Percentiles rank a stretch among this genome's conserved stretches.
Evolutionary conservation across 768 basidiomycete species (phyloP).

Genomic region (Amanita subjunquillea): DNA sequence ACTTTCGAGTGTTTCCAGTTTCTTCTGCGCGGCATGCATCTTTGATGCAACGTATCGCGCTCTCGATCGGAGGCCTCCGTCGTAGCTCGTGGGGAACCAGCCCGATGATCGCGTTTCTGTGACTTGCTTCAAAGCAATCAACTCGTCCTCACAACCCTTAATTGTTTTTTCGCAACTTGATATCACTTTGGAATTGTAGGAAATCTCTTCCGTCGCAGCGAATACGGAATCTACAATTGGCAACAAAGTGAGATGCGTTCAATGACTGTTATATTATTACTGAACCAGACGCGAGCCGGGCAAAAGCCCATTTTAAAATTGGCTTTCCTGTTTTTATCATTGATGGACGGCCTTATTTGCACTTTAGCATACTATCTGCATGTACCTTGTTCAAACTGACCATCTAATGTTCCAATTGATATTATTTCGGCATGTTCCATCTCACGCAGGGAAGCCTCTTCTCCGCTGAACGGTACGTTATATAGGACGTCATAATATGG

Average conservation of each 20-base stretch:
- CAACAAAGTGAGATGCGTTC: not conserved
- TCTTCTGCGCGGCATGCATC: slow-evolving; percentile 60
- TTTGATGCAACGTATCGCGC: slow-evolving; percentile 62
- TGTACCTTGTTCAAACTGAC: slow-evolving; percentile 21
- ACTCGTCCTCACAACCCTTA: slow-evolving; percentile 66
- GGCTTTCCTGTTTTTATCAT: slow-evolving; percentile 86
- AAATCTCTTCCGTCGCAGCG: slow-evolving; percentile 72
- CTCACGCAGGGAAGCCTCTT: slow-evolving; percentile 66
- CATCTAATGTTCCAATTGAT: slow-evolving; percentile 65
- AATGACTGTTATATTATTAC: slow-evolving; percentile 1
- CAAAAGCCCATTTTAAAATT: slow-evolving; percentile 78
- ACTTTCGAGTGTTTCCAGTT: slow-evolving; percentile 60
- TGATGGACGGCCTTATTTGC: slow-evolving; percentile 61
- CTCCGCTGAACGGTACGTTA: slow-evolving; percentile 87
- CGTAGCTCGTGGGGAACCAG: slow-evolving; percentile 22
- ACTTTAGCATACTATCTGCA: not conserved
- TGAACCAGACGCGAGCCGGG: slow-evolving; percentile 68
- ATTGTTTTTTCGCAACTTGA: slow-evolving; percentile 52
- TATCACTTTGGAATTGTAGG: slow-evolving; percentile 63
- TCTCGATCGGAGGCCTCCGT: slow-evolving; percentile 46
- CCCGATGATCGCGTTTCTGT: slow-evolving; percentile 34
- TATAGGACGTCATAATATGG: slow-evolving; percentile 75
- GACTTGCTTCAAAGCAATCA: slow-evolving; percentile 57
- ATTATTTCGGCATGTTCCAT: slow-evolving; percentile 91
- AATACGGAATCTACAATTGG: slow-evolving; percentile 58